Base-by-base conservation (phyloP, 495 filamentous ascomycete genomes). In the Aspergillus bertholletiae region DNA sequence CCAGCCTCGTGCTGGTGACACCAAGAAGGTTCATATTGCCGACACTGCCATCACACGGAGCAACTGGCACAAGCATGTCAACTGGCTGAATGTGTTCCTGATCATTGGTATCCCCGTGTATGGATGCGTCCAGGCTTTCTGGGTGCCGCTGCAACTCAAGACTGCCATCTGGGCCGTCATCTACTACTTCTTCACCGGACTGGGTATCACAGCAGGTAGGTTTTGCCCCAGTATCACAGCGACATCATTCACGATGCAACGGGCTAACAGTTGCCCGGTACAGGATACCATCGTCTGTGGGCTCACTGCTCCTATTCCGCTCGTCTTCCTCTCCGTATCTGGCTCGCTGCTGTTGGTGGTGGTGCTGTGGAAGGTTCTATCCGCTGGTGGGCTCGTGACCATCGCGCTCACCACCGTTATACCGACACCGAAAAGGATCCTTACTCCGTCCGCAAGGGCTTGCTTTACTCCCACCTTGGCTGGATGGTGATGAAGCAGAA, bases 401-500 rank as follows among this genome's bases (percentile, higher is more conserved):
- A 98, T 80, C 88, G 95, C 55, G 90, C 95, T 62, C 95, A 99
- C 75, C 95, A 99, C 80, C 88, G 95, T 61, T 97, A 96, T 70
- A 98, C 95, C 80, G 95, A 97, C 64, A 99, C 95, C 64, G 89
- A 96, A 49, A 97, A 99, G 78, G 95, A 99, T 66, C 95, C 95
- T 22, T 99, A 97, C 81, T 95, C 89, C 49, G 95, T 99, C 59
- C 90, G 94, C 75, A 99, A 99, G 85, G 94, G 94, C 57, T 83
- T 96, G 23, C 74, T 95, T 63, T 98, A 98, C 83, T 96, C 90
- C 49, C 94, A 98, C 78, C 78, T 98, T 45, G 94, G 94, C 68
- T 87, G 84, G 84, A 95, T 95, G 90, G 76, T 95, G 61, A 86
- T 95, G 82, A 92, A 93, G 80, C 90, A 95, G 78, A 94, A 95